These are phyloP conservation scores for Boehmeria nivea DNA, from an alignment of 306 rosid genomes.

Conservation along the genomic window DNA sequence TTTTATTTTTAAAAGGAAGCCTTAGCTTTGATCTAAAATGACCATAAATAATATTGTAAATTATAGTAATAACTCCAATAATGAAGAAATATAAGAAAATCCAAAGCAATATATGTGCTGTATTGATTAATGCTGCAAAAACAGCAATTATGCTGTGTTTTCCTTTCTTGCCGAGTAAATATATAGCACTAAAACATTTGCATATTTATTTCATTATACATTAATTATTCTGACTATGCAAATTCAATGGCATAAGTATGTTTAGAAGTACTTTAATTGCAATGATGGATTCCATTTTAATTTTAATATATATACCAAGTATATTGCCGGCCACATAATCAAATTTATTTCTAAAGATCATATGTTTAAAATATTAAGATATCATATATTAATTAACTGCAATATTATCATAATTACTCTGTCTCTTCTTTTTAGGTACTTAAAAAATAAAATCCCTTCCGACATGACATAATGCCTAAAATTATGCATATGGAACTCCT, in stretches of 20 bases:
- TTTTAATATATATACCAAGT: background rate
- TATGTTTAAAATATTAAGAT: background rate
- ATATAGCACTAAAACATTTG: too few relatives aligned
- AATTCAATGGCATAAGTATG: conserved; percentile 6
- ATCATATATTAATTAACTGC: background rate
- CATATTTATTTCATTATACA: too few relatives aligned
- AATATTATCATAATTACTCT: background rate
- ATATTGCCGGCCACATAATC: conserved; percentile 16
- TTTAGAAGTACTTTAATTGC: conserved; percentile 5
- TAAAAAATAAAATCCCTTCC: conserved; percentile 10
- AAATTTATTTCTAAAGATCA: background rate
- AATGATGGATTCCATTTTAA: conserved; percentile 19
- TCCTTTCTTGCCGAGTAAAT: too few relatives aligned
- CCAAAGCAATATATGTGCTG: too few relatives aligned
- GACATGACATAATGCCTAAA: conserved; percentile 35
- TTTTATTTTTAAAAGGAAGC: too few relatives aligned
- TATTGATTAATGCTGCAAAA: too few relatives aligned
- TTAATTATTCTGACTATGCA: background rate
- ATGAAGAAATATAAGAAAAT: too few relatives aligned
- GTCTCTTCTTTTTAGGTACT: conserved; percentile 12
- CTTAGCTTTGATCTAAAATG: too few relatives aligned
- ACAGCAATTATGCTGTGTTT: too few relatives aligned
- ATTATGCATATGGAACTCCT: too few relatives aligned
- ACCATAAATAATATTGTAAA: too few relatives aligned
- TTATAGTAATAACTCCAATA: too few relatives aligned